phyloP scores from a whole-genome alignment of 2,329 filamentous ascomycete species.

The Corynespora cassiicola region DNA sequence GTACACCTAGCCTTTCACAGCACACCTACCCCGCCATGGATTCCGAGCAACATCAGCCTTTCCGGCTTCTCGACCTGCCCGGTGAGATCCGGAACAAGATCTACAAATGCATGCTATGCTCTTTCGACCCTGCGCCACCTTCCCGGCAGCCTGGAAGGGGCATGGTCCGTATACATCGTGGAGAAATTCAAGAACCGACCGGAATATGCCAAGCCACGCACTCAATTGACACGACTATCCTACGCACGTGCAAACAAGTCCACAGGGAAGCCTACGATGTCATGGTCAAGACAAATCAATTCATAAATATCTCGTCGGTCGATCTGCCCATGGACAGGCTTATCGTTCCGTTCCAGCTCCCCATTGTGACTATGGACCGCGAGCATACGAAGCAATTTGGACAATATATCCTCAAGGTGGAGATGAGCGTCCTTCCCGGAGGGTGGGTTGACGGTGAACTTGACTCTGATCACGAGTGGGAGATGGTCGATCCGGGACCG shows the following conservation, averaged over 20 bases:
- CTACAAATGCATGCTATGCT: slow-evolving; percentile 13
- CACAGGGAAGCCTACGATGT: slow-evolving; percentile 24
- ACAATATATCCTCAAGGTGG: slow-evolving; percentile 8
- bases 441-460: slow-evolving; percentile 1
- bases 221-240: slow-evolving; percentile 13
- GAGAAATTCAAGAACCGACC: not conserved
- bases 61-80: slow-evolving; percentile 17
- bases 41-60: slow-evolving; percentile 7
- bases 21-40: too few relatives aligned
- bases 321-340: not conserved
- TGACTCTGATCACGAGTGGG: not conserved
- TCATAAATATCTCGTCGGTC: slow-evolving; percentile 10
- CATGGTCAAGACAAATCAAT: slow-evolving; percentile 23
- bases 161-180: slow-evolving; percentile 1
- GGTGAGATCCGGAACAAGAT: slow-evolving; percentile 17
- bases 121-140: slow-evolving; percentile 7
- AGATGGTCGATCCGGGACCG: not conserved
- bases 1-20: not conserved
- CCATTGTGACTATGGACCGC: slow-evolving; percentile 15
- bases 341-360: not conserved
- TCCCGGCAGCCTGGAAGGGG: not conserved
- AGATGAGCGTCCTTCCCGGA: not conserved
- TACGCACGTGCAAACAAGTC: slow-evolving; percentile 16
- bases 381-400: slow-evolving; percentile 8
- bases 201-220: slow-evolving; percentile 1